These are phyloP conservation scores for Exsudoporus frostii DNA, from an alignment of 768 basidiomycete genomes.

Conservation along the genomic window DNA sequence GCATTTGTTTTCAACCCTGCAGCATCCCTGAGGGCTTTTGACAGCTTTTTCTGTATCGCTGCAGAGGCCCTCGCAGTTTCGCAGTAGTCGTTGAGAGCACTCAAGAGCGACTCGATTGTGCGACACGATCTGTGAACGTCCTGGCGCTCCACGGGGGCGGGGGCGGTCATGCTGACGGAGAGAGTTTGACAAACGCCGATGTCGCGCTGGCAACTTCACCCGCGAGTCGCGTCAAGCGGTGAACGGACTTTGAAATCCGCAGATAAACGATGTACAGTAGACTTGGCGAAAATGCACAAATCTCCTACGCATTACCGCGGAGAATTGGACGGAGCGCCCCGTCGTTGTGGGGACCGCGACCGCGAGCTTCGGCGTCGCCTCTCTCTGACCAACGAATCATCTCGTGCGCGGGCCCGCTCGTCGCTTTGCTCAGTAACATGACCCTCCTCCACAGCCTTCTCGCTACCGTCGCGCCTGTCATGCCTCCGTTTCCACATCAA, in stretches of 20 bases:
- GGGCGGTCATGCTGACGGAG: constrained; percentile 10
- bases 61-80: constrained; percentile 64
- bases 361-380: constrained; percentile 22
- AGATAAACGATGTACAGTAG: neutral
- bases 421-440: neutral
- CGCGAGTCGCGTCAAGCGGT: too few species aligned
- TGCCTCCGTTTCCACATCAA: constrained; percentile 80
- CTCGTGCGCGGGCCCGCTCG: neutral
- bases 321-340: neutral
- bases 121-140: constrained; percentile 84
- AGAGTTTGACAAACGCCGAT: too few species aligned
- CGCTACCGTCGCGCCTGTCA: constrained; percentile 43
- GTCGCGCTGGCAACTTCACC: too few species aligned
- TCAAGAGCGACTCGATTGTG: constrained; percentile 64
- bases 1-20: constrained; percentile 56
- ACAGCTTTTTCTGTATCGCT: constrained; percentile 69
- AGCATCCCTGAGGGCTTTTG: constrained; percentile 66
- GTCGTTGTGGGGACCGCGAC: constrained; percentile 29
- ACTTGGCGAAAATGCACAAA: too few species aligned
- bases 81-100: constrained; percentile 69
- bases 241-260: constrained; percentile 24
- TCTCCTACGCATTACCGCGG: too few species aligned
- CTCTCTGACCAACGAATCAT: neutral
- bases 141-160: constrained; percentile 51
- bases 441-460: neutral